A percentile compares a stretch with the other conserved stretches of the same genome.
Evolutionary conservation across 148 eudicot genomes (phyloP).

Genomic region (Nepenthes mirabilis): DNA sequence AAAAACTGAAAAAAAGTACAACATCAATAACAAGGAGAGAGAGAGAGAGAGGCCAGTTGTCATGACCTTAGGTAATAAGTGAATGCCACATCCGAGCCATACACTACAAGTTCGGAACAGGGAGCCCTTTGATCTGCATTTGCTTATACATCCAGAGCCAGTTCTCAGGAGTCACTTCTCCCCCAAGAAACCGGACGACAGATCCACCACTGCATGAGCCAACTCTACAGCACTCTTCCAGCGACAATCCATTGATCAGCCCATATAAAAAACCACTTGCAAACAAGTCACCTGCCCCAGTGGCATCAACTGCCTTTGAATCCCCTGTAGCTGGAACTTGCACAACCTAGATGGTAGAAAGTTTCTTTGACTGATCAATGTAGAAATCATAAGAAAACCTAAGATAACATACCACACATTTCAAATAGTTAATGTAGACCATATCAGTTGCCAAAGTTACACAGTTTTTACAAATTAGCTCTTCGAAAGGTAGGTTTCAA

Average conservation of each 20-base stretch:
- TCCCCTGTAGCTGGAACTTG: constrained; percentile 74
- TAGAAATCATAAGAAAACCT: neutral
- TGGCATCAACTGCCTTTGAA: constrained; percentile 64
- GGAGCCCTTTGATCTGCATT: constrained; percentile 65
- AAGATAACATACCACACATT: too few species aligned
- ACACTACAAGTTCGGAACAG: constrained; percentile 14
- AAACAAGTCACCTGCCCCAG: constrained; percentile 97
- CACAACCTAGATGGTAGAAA: constrained; percentile 32
- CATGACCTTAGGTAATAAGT: too few species aligned
- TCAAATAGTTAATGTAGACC: too few species aligned
- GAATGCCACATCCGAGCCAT: too few species aligned
- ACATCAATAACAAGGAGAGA: too few species aligned
- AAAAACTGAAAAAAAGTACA: too few species aligned
- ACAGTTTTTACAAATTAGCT: too few species aligned
- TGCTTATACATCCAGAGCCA: constrained; percentile 96
- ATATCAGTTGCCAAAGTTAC: too few species aligned
- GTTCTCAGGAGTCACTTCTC: constrained; percentile 77
- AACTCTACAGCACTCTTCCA: constrained; percentile 78
- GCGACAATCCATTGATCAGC: constrained; percentile 59
- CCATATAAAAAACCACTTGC: constrained; percentile 94
- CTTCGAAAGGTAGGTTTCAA: too few species aligned
- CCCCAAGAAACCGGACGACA: constrained; percentile 84
- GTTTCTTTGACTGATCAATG: neutral
- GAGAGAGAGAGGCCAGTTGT: too few species aligned
- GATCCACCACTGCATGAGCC: constrained; percentile 96